Percentiles rank a stretch among this genome's conserved stretches.
Evolutionary conservation across 2,329 filamentous ascomycete species (phyloP).

Genomic region (Alternaria brassicicola): DNA sequence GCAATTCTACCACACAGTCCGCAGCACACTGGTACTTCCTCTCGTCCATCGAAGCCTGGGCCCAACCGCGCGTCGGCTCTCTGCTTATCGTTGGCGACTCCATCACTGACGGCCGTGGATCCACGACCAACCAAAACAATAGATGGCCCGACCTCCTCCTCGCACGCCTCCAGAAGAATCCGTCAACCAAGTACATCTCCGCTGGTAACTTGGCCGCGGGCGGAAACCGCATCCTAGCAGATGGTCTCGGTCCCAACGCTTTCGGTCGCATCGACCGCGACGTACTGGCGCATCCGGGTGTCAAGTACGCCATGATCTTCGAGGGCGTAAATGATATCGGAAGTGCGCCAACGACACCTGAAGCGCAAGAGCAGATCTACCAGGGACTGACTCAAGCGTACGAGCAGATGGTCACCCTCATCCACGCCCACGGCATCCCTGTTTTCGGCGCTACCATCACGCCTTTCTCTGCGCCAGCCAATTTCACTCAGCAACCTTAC

Average conservation of each 20-base stretch:
- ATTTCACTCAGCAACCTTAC: slow-evolving; percentile 30
- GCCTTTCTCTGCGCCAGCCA: slow-evolving; percentile 59
- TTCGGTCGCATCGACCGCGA: slow-evolving; percentile 68
- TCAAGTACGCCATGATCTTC: slow-evolving; percentile 68
- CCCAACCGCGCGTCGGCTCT: slow-evolving; percentile 52
- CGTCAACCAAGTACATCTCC: slow-evolving; percentile 57
- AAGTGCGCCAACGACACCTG: slow-evolving; percentile 51
- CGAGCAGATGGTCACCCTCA: slow-evolving; percentile 61
- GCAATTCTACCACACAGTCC: slow-evolving; percentile 43
- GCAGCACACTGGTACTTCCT: slow-evolving; percentile 63
- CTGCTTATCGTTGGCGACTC: slow-evolving; percentile 67
- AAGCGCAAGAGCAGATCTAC: slow-evolving; percentile 56
- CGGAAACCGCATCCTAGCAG: slow-evolving; percentile 68
- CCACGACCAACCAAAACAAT: slow-evolving; percentile 64
- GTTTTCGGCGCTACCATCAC: slow-evolving; percentile 71
- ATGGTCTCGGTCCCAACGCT: slow-evolving; percentile 67
- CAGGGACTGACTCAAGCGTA: slow-evolving; percentile 63
- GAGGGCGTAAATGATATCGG: slow-evolving; percentile 71
- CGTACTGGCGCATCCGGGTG: slow-evolving; percentile 63
- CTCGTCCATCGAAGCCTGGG: slow-evolving; percentile 62
- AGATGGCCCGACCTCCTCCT: slow-evolving; percentile 50
- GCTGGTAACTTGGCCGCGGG: slow-evolving; percentile 71
- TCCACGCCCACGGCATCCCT: slow-evolving; percentile 61
- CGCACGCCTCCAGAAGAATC: slow-evolving; percentile 54
- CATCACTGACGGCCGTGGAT: slow-evolving; percentile 69